These are phyloP conservation scores for Asclepias syriaca DNA, from an alignment of 257 asterid species.

Conservation along the genomic window DNA sequence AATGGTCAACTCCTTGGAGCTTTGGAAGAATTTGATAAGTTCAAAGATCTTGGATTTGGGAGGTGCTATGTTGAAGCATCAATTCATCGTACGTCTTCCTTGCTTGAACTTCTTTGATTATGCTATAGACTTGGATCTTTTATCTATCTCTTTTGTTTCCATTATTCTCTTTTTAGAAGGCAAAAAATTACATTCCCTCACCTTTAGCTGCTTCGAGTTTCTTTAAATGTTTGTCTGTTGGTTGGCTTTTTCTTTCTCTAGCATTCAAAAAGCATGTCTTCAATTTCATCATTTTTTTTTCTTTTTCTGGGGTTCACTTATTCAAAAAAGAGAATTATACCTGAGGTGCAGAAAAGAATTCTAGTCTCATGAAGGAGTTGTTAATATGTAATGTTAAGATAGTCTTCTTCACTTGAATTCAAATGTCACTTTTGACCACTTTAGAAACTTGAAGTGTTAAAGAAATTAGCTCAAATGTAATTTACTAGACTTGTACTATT, in stretches of 20 bases:
- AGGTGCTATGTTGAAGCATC: constrained; percentile 57
- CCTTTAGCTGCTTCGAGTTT: not conserved
- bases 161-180: no score
- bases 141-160: not conserved
- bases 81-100: constrained; percentile 46
- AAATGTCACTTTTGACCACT: no score
- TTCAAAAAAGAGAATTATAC: no score
- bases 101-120: constrained; percentile 9
- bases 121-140: not conserved
- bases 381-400: no score
- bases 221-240: not conserved
- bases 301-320: not conserved
- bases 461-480: not conserved
- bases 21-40: constrained; percentile 42
- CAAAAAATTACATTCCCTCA: not conserved
- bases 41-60: constrained; percentile 32
- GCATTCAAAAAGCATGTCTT: not conserved
- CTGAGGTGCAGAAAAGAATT: not conserved
- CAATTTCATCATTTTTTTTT: not conserved
- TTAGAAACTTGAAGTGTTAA: not conserved
- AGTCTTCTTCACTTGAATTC: no score
- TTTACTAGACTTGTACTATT: not conserved
- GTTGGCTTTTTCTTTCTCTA: not conserved
- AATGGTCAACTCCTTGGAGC: constrained; percentile 54
- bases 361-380: no score